Evolutionary conservation across 371 early-diverging fungal genomes (phyloP).

Genomic region (Mortierella sp.): DNA sequence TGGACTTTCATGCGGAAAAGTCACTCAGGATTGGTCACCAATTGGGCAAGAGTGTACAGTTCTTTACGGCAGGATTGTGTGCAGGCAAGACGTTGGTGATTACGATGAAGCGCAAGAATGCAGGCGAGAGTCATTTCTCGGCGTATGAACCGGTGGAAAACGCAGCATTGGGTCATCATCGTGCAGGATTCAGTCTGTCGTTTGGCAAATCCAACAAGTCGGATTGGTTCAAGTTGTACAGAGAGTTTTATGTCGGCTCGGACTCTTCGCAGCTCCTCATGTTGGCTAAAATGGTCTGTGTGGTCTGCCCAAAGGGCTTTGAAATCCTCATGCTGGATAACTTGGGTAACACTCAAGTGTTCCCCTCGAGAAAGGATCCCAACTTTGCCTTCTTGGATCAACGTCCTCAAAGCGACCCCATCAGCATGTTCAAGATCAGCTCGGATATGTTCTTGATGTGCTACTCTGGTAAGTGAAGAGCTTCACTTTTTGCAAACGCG

Average conservation of each 20-base stretch:
- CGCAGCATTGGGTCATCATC: slow-evolving; percentile 42
- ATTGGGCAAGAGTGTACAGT: slow-evolving; percentile 81
- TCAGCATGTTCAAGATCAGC: slow-evolving; percentile 84
- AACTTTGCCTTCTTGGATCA: slow-evolving; percentile 80
- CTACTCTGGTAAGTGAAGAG: slow-evolving; percentile 72
- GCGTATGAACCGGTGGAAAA: slow-evolving; percentile 51
- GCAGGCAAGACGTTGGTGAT: slow-evolving; percentile 53
- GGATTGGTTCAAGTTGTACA: slow-evolving; percentile 51
- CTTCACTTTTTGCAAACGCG: neutral
- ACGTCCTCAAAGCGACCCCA: slow-evolving; percentile 70
- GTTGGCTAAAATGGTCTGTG: slow-evolving; percentile 82
- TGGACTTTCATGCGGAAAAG: slow-evolving; percentile 60
- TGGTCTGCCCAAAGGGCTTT: slow-evolving; percentile 90
- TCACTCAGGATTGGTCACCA: slow-evolving; percentile 69
- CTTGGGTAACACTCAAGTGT: slow-evolving; percentile 72
- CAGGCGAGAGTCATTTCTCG: slow-evolving; percentile 48
- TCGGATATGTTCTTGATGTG: slow-evolving; percentile 87
- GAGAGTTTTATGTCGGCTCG: slow-evolving; percentile 84
- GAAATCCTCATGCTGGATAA: slow-evolving; percentile 91
- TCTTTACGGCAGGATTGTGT: slow-evolving; percentile 79
- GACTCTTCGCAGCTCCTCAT: slow-evolving; percentile 86
- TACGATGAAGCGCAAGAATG: slow-evolving; percentile 49
- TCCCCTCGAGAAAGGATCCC: slow-evolving; percentile 65
- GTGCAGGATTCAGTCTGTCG: slow-evolving; percentile 39
- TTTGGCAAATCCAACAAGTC: slow-evolving; percentile 42